phyloP scores from a whole-genome alignment of 805 yeast genomes.

The Candida ipomoeae region DNA sequence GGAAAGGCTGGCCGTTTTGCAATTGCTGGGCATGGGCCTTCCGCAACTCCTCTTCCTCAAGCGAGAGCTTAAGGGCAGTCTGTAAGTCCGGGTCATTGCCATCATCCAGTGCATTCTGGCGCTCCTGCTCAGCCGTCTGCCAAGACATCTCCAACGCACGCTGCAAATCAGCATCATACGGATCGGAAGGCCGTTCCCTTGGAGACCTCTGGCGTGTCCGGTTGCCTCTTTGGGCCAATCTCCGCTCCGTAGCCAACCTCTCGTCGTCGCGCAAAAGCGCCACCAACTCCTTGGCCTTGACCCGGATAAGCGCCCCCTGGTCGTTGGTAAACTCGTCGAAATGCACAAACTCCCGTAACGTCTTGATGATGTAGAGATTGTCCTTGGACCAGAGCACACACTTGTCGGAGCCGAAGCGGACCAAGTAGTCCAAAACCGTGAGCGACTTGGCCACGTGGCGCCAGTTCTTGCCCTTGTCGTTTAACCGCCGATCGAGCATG shows the following conservation, averaged over 20 bases:
- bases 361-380: constrained; percentile 81
- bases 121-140: constrained; percentile 81
- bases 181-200: constrained; percentile 22
- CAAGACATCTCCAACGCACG: constrained; percentile 77
- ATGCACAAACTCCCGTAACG: constrained; percentile 84
- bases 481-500: constrained; percentile 84
- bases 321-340: constrained; percentile 74
- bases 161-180: constrained; percentile 71
- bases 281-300: constrained; percentile 86
- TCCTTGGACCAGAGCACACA: constrained; percentile 91
- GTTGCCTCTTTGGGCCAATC: constrained; percentile 24
- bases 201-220: background rate
- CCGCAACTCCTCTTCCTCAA: constrained; percentile 75
- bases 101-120: constrained; percentile 41
- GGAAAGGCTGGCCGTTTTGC: background rate
- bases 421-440: constrained; percentile 82
- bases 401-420: constrained; percentile 80
- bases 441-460: constrained; percentile 90
- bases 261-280: constrained; percentile 78
- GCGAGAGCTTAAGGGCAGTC: constrained; percentile 64
- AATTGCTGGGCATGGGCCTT: constrained; percentile 34
- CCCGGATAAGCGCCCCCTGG: constrained; percentile 82
- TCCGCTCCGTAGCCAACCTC: constrained; percentile 68
- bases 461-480: constrained; percentile 97
- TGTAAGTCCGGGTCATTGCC: constrained; percentile 63